Evolutionary conservation across 164 flowering plant genomes (phyloP).

Genomic region (Sextonia rubra): DNA sequence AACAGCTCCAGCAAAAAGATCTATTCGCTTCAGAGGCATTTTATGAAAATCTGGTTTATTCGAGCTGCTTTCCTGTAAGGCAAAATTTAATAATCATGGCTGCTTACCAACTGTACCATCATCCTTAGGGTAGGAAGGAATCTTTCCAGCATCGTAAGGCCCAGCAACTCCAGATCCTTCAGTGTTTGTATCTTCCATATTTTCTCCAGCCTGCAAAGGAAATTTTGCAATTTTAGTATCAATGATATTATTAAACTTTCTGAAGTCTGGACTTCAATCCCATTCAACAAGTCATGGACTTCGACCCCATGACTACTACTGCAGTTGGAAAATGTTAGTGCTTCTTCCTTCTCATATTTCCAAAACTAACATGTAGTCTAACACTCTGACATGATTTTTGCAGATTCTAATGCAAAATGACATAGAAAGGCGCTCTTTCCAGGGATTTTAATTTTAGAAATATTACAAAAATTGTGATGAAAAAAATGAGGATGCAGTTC

Average conservation of each 20-base stretch:
- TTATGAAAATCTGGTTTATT: too few species aligned
- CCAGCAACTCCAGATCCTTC: neutral
- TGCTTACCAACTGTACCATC: neutral
- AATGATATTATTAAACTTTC: neutral
- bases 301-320: neutral
- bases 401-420: neutral
- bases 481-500: too few species aligned
- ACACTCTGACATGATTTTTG: neutral
- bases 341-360: neutral
- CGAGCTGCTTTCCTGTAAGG: too few species aligned
- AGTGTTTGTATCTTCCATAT: neutral
- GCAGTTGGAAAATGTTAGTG: too few species aligned
- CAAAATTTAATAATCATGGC: neutral
- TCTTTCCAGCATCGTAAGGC: neutral
- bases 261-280: neutral
- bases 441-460: too few species aligned
- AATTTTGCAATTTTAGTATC: neutral
- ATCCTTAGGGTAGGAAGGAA: neutral
- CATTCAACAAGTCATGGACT: neutral
- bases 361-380: too few species aligned
- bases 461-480: too few species aligned
- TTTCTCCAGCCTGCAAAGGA: neutral
- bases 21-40: neutral
- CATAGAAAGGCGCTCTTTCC: too few species aligned
- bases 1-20: neutral